Conservation (phyloP, 208 protist genomes). For the Porcisia deanei region DNA sequence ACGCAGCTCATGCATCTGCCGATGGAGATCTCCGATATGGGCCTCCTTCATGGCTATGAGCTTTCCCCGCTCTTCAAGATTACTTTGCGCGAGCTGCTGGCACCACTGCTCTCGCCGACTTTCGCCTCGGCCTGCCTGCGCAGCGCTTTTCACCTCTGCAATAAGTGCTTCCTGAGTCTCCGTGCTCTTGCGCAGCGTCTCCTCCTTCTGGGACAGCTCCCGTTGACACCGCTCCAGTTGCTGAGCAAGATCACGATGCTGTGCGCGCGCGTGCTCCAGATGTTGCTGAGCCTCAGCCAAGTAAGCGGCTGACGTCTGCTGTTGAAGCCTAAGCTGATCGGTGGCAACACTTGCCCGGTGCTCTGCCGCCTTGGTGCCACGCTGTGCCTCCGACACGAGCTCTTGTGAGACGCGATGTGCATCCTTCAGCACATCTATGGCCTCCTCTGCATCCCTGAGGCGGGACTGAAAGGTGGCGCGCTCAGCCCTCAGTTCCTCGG, state of each 20-base stretch:
- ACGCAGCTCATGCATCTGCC: conserved; percentile 4
- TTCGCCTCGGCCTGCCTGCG: conserved; percentile 3
- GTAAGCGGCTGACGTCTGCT: conserved; percentile 9
- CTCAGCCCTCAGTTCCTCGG: conserved; percentile 10
- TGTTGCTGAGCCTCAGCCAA: conserved; percentile 25
- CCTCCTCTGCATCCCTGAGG: conserved; percentile 30
- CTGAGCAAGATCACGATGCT: conserved; percentile 1
- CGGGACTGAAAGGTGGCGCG: conserved; percentile 8
- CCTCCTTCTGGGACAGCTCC: conserved; percentile 8
- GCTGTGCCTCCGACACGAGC: conserved; percentile 17
- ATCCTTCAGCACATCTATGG: conserved; percentile 23
- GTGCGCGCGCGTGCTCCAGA: background rate
- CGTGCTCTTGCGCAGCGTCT: conserved; percentile 9
- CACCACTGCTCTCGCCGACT: conserved; percentile 19
- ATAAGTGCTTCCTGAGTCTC: conserved; percentile 4
- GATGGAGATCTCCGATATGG: conserved; percentile 3
- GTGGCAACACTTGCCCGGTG: background rate
- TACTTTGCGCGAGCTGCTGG: conserved; percentile 28
- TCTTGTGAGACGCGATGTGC: conserved; percentile 24
- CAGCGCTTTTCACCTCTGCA: conserved; percentile 6
- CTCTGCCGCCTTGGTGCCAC: conserved; percentile 7
- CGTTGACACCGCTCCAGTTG: conserved; percentile 3
- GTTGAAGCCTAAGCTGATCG: conserved; percentile 9
- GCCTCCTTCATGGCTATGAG: conserved; percentile 16
- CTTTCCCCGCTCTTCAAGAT: conserved; percentile 18